phyloP scores from a whole-genome alignment of 2,329 filamentous ascomycete genomes.

The Colletotrichum coccodes region DNA sequence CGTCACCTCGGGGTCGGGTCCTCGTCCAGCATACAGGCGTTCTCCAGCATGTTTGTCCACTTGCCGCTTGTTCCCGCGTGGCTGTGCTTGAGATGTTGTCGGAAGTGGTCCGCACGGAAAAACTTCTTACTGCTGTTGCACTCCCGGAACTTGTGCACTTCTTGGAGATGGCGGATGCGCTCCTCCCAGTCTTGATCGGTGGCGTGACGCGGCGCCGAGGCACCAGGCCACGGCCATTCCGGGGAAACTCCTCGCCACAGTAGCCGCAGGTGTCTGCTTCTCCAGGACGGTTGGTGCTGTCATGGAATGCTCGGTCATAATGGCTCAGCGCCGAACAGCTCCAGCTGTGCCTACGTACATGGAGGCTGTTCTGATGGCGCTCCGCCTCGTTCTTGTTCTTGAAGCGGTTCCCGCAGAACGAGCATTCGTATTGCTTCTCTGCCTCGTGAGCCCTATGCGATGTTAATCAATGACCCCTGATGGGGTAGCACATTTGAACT shows the following conservation, averaged over 20 bases:
- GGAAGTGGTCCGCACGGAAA: constrained; percentile 96
- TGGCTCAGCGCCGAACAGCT: constrained; percentile 88
- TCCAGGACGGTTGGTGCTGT: constrained; percentile 74
- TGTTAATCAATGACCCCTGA: constrained; percentile 34
- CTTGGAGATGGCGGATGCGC: constrained; percentile 86
- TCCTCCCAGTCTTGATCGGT: constrained; percentile 91
- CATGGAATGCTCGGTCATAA: constrained; percentile 87
- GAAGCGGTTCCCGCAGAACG: constrained; percentile 93
- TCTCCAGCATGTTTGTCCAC: constrained; percentile 98
- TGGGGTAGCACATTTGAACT: constrained; percentile 43
- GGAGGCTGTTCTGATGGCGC: constrained; percentile 93
- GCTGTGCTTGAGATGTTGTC: constrained; percentile 97
- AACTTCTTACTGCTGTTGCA: constrained; percentile 99
- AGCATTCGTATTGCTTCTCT: constrained; percentile 96
- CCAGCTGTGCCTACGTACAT: constrained; percentile 94
- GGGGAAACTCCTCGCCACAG: constrained; percentile 88
- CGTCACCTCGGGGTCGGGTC: constrained; percentile 65
- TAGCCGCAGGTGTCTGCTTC: constrained; percentile 89
- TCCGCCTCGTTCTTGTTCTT: constrained; percentile 99
- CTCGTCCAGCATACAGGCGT: constrained; percentile 92
- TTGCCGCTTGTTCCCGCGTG: constrained; percentile 96
- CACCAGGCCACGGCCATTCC: constrained; percentile 56
- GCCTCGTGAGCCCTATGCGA: constrained; percentile 80
- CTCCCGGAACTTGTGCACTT: constrained; percentile 95
- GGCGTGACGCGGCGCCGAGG: constrained; percentile 53